A percentile compares a stretch with the other conserved stretches of the same genome.
Evolutionary conservation across 768 basidiomycete genomes (phyloP).

Genomic region (Leccinum uliginosum): DNA sequence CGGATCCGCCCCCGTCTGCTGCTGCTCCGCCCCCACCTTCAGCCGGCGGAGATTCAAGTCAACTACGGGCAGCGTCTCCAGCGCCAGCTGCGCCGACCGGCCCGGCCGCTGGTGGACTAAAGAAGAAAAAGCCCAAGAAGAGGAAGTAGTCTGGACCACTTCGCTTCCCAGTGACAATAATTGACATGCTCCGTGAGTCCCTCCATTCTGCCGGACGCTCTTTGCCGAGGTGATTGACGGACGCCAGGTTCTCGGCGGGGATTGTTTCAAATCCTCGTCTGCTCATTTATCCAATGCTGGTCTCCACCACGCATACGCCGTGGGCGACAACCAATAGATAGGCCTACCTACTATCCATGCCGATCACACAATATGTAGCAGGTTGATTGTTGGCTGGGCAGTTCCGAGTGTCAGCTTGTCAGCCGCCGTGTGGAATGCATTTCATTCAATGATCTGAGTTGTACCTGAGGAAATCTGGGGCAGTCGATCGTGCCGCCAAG

Average conservation of each 20-base stretch:
- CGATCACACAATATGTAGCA: constrained; percentile 1
- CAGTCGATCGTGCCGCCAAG: not conserved
- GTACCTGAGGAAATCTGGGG: not conserved
- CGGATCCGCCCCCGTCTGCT: constrained; percentile 28
- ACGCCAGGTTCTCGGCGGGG: not conserved
- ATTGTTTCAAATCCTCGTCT: constrained; percentile 1
- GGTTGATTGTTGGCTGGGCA: not conserved
- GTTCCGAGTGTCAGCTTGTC: not conserved
- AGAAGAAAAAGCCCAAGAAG: constrained; percentile 84
- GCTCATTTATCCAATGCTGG: constrained; percentile 6
- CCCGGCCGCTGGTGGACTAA: constrained; percentile 54
- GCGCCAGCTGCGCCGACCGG: constrained; percentile 29
- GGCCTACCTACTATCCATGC: not conserved
- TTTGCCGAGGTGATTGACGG: constrained; percentile 1
- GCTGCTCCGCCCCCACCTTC: constrained; percentile 14
- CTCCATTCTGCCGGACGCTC: not conserved
- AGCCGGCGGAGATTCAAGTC: constrained; percentile 18
- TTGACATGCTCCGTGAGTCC: constrained; percentile 13
- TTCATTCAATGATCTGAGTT: not conserved
- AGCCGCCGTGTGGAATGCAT: constrained; percentile 2
- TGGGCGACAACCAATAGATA: not conserved
- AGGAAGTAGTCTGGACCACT: constrained; percentile 47
- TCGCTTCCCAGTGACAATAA: not conserved
- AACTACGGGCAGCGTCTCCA: constrained; percentile 33
- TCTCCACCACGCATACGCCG: not conserved